phyloP scores from a whole-genome alignment of 2,329 filamentous ascomycete species.

The Cladorrhinum sp. region DNA sequence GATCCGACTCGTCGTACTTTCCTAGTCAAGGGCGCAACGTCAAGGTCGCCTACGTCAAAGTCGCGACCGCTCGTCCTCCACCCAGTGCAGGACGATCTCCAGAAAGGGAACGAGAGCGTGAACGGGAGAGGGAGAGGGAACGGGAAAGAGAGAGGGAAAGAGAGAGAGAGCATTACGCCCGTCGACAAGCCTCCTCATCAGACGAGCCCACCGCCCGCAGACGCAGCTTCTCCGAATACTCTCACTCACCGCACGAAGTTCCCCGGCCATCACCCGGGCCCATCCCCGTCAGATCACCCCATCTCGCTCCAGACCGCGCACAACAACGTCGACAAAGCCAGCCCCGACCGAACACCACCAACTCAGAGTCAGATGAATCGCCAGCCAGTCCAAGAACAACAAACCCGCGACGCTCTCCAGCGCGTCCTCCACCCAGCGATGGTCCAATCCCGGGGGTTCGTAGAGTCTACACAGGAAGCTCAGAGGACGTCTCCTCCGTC shows the following conservation, averaged over 20 bases:
- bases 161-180: constrained; percentile 24
- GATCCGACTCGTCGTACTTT: constrained; percentile 33
- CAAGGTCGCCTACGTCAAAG: constrained; percentile 37
- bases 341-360: constrained; percentile 42
- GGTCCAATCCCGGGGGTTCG: constrained; percentile 32
- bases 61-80: constrained; percentile 28
- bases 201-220: constrained; percentile 44
- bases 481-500: constrained; percentile 9
- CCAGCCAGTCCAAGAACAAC: constrained; percentile 25
- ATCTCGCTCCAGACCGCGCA: constrained; percentile 37
- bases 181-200: constrained; percentile 36
- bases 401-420: constrained; percentile 14
- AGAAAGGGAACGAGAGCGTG: constrained; percentile 20
- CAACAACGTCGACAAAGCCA: constrained; percentile 49
- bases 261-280: constrained; percentile 8
- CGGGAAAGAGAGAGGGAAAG: constrained; percentile 3
- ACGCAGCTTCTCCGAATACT: constrained; percentile 52
- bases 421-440: constrained; percentile 25
- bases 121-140: constrained; percentile 27
- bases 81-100: constrained; percentile 25
- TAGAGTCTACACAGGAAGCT: constrained; percentile 30
- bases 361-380: constrained; percentile 41
- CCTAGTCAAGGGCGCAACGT: constrained; percentile 33
- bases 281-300: constrained; percentile 20
- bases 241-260: constrained; percentile 34